Evolutionary conservation across 352 stramenopile species (phyloP).

Genomic region (Globisporangium emineosum): DNA sequence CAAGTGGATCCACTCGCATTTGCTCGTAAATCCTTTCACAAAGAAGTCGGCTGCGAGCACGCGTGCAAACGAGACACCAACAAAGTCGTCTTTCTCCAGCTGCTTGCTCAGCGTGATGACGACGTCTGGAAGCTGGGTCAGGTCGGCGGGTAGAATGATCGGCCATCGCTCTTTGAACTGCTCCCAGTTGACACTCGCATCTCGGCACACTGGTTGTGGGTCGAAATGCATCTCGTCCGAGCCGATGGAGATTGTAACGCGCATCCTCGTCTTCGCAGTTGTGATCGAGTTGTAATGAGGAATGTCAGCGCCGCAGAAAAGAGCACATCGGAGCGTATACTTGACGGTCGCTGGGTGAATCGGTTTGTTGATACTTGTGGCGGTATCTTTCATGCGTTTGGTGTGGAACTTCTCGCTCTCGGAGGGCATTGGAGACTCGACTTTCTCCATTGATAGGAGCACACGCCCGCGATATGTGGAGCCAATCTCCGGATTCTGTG

Average conservation of each 20-base stretch:
- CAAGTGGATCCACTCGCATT: conserved; percentile 55
- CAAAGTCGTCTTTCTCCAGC: conserved; percentile 54
- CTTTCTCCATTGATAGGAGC: conserved; percentile 70
- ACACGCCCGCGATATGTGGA: conserved; percentile 82
- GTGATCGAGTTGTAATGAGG: conserved; percentile 23
- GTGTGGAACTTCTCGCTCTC: conserved; percentile 61
- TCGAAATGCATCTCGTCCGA: conserved; percentile 51
- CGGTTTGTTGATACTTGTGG: conserved; percentile 14
- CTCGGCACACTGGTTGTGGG: conserved; percentile 37
- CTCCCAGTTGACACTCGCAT: conserved; percentile 48
- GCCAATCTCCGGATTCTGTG: conserved; percentile 58
- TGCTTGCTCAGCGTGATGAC: conserved; percentile 63
- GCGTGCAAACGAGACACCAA: conserved; percentile 56
- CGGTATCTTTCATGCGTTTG: conserved; percentile 41
- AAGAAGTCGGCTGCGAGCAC: conserved; percentile 41
- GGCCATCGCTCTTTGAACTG: conserved; percentile 43
- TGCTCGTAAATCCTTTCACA: conserved; percentile 34
- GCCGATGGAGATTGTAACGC: conserved; percentile 48
- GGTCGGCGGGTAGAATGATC: conserved; percentile 54
- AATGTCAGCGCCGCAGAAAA: conserved; percentile 61
- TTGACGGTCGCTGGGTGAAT: conserved; percentile 48
- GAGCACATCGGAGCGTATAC: conserved; percentile 56
- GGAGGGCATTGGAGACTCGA: conserved; percentile 33
- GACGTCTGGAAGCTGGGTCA: conserved; percentile 67
- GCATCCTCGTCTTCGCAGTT: conserved; percentile 29